Base-by-base conservation (phyloP, 192 early-diverging fungal genomes). In the Phycomyces blakesleeanus region DNA sequence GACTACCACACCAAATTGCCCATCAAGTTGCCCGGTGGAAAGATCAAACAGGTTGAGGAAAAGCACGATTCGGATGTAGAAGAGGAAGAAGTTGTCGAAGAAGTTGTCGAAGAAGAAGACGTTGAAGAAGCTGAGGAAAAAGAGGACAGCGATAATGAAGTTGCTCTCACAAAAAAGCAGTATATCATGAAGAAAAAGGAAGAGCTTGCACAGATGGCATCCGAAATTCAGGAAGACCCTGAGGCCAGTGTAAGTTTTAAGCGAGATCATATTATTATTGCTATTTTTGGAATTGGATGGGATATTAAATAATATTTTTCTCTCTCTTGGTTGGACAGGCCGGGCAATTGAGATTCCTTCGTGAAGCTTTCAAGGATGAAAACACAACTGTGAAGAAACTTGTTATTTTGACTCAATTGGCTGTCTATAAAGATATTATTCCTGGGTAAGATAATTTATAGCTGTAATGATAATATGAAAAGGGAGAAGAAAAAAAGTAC, bases 391-490 rank as follows among this genome's bases (percentile, higher is more conserved):
- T 95, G 47, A 81, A 83, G 59, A 89, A 90, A 51, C 67, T 98
- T 37, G 88, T 86, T 0, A 68, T 96, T 25, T 69, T 97, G 53
- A 93, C 93, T 10, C 93, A 95, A 73, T 78, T 97, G 29, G 92
- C 91, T 0, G 91, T 98, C 4, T 98, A 90, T 80, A 87, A 93
- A 61, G 96, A 98, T 69, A 91, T 98, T 72, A 81, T 97, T 38
- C 96, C 96, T 2, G 93, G 89, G 74, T 69, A 75, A 57, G 55
- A n/a, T n/a, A n/a, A n/a, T n/a, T n/a, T n/a, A n/a, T n/a, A n/a
- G n/a, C n/a, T n/a, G n/a, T n/a, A n/a, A n/a, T n/a, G n/a, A n/a
- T n/a, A n/a, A n/a, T n/a, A n/a, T n/a, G n/a, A n/a, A n/a, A n/a
- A 8, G 20, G 25, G 38, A 24, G 34, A 24, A 18, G 37, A 65